Percentiles rank a stretch among this genome's conserved stretches.
These are phyloP conservation scores for Colletotrichum coccodes DNA, from an alignment of 2,329 filamentous ascomycete species.

Conservation along the genomic window DNA sequence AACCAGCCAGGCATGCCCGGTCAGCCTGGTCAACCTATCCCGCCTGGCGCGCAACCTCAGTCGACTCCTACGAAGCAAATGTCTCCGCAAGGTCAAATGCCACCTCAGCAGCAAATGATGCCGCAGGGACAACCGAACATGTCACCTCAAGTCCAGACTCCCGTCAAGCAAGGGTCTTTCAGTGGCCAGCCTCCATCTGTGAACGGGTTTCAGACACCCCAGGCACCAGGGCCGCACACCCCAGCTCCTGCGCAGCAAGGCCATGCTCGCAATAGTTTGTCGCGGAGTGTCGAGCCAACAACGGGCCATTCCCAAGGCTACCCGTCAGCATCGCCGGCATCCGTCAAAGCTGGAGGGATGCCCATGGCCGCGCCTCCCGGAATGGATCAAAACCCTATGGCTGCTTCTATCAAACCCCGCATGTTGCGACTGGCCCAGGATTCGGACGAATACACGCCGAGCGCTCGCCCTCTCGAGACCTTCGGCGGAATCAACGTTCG, in stretches of 20 bases:
- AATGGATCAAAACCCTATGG: constrained; percentile 26
- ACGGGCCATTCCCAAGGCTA: constrained; percentile 52
- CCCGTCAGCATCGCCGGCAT: constrained; percentile 57
- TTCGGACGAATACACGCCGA: constrained; percentile 65
- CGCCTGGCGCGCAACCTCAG: constrained; percentile 40
- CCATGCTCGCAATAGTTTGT: constrained; percentile 62
- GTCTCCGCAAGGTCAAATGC: constrained; percentile 40
- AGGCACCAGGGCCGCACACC: constrained; percentile 55
- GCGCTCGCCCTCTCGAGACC: constrained; percentile 63
- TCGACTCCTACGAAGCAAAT: constrained; percentile 57
- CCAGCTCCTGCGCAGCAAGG: constrained; percentile 52
- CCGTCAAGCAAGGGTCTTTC: constrained; percentile 58
- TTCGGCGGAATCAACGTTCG: constrained; percentile 80
- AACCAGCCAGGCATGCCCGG: constrained; percentile 38
- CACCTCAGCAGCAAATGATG: constrained; percentile 42
- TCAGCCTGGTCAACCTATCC: constrained; percentile 45
- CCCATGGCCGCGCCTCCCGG: constrained; percentile 46
- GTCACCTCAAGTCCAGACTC: constrained; percentile 47
- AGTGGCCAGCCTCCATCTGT: constrained; percentile 53
- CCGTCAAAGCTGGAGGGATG: constrained; percentile 52
- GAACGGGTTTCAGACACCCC: constrained; percentile 61
- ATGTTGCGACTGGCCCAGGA: constrained; percentile 54
- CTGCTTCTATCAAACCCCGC: constrained; percentile 39
- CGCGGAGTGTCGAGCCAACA: constrained; percentile 60
- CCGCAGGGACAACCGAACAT: constrained; percentile 49